Evolutionary conservation across 352 stramenopile genomes (phyloP).

Genomic region (Globisporangium echinulatum): DNA sequence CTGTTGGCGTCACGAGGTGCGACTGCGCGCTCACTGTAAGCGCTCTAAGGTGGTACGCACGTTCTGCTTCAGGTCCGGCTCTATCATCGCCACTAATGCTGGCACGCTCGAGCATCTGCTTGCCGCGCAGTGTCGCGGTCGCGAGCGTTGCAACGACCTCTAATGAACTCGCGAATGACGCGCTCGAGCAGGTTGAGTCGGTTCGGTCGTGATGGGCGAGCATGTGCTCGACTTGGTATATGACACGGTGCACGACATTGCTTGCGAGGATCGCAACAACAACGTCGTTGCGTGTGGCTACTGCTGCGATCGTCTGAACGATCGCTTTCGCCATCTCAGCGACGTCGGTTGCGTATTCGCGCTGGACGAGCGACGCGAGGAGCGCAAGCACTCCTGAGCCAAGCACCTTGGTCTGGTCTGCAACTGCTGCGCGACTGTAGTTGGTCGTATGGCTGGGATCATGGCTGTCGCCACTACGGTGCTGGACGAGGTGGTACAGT

Average conservation of each 20-base stretch:
- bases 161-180: conserved; percentile 12
- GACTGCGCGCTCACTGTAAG: conserved; percentile 3
- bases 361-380: conserved; percentile 36
- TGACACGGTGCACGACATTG: conserved; percentile 49
- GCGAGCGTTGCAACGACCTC: conserved; percentile 7
- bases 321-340: conserved; percentile 54
- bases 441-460: not conserved
- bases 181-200: too few species aligned
- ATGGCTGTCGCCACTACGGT: conserved; percentile 4
- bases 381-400: conserved; percentile 47
- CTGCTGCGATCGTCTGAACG: conserved; percentile 24
- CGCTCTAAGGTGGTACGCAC: conserved; percentile 3
- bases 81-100: not conserved
- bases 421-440: conserved; percentile 17
- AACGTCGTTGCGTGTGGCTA: conserved; percentile 33
- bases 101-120: conserved; percentile 1
- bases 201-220: too few species aligned
- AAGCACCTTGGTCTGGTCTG: conserved; percentile 46
- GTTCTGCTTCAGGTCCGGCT: not conserved
- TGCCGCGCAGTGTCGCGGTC: conserved; percentile 1
- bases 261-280: conserved; percentile 53
- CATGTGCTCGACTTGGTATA: conserved; percentile 21
- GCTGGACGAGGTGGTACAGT: conserved; percentile 36
- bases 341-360: conserved; percentile 23
- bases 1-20: conserved; percentile 3